Base-by-base conservation (phyloP, 805 yeast species). In the Wickerhamomyces strasburgensis region DNA sequence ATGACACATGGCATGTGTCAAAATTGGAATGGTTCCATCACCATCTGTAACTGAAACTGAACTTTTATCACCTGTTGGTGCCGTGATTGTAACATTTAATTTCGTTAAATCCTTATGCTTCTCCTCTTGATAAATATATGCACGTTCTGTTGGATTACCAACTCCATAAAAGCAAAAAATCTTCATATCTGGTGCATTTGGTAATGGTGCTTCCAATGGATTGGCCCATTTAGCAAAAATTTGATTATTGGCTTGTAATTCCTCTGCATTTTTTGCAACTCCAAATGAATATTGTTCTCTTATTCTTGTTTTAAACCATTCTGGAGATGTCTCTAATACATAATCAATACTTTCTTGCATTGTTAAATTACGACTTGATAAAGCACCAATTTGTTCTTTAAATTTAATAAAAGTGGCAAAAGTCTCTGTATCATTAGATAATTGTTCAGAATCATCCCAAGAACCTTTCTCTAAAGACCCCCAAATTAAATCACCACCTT, bases 81-180 rank as follows among this genome's bases (percentile, higher is more conserved):
- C 61, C 48, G 84, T 87, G 34, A 93, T 85, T 0, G 90, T 73
- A 38, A 84, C 72, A 43, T 83, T 78, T 44, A 90, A 64, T 21
- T 77, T 72, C 4, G 74, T 54, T 1, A 62, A 40, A 0, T 66
- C 61, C 38, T 75, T 73, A 42, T 76, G 75, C 6, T 64, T 67
- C 38, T 83, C 84, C 48, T 84, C 87, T 37, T 75, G 78, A 61
- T 93, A 93, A 24, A 79, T 75, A 61, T 93, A 93, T 0, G 95
- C 89, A 31, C 98, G 72, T 60, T 93, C 98, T 0, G 98, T 90
- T 16, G 95, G 94, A 47, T 88, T 90, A 6, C 96, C 95, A n/a
- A 88, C 87, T 5, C 98, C 98, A 53, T 93, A 93, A 52, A 93
- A 80, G 54, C 96, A 86, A 60, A 68, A 93, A 8, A 88, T 68